phyloP scores from a whole-genome alignment of 345 rosid genomes.

The Cochlearia excelsa region DNA sequence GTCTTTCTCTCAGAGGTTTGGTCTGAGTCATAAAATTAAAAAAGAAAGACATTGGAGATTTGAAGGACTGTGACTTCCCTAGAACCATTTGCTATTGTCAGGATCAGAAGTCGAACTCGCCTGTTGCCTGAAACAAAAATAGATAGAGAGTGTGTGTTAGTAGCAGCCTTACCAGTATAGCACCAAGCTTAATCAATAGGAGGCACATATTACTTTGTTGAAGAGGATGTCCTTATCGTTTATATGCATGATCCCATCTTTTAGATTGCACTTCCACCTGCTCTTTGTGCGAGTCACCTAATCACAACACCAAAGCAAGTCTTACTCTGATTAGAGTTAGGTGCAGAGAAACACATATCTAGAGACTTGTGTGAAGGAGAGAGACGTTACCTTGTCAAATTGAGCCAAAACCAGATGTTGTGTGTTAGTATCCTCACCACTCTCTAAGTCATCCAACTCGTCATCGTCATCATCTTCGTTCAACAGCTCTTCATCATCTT shows the following conservation, averaged over 20 bases:
- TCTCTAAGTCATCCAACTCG: conserved; percentile 82
- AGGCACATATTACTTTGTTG: conserved; percentile 56
- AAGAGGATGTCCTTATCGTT: conserved; percentile 92
- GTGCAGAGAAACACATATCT: neutral
- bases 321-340: conserved; percentile 1
- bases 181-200: neutral
- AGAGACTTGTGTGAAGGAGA: neutral
- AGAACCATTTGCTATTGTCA: conserved; percentile 15
- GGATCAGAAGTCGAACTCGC: conserved; percentile 88
- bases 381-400: conserved; percentile 75
- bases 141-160: conserved; percentile 8
- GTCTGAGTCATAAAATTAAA: conserved; percentile 24
- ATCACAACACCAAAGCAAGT: conserved; percentile 15
- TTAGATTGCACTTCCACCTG: conserved; percentile 91
- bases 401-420: conserved; percentile 97
- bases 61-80: conserved; percentile 4
- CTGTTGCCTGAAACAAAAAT: conserved; percentile 62
- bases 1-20: conserved; percentile 20
- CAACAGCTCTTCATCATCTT: conserved; percentile 82
- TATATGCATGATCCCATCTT: conserved; percentile 98
- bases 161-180: conserved; percentile 10
- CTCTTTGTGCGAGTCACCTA: conserved; percentile 97
- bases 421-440: conserved; percentile 88
- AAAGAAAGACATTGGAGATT: conserved; percentile 33
- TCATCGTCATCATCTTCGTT: conserved; percentile 92